These are phyloP conservation scores for Xylaria grammica DNA, from an alignment of 495 filamentous ascomycete genomes.

Conservation along the genomic window DNA sequence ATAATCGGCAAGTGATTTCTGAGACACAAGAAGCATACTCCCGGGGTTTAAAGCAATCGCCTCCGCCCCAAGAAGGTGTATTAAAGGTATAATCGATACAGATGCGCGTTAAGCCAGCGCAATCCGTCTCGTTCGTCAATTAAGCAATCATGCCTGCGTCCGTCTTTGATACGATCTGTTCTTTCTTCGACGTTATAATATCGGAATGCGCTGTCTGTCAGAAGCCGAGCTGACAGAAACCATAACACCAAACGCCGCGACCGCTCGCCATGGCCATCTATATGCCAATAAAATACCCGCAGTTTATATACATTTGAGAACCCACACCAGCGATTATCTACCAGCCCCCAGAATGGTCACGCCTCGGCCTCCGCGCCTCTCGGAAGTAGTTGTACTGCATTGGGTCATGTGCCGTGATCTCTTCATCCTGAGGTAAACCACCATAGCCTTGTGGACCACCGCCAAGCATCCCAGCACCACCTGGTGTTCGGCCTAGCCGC, in stretches of 20 bases:
- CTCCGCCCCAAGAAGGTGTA: conserved; percentile 6
- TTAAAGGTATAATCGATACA: conserved; percentile 11
- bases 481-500: conserved; percentile 32
- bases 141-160: conserved; percentile 15
- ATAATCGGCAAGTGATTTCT: too few species aligned
- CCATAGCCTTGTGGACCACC: conserved; percentile 60
- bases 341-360: conserved; percentile 19
- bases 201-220: conserved; percentile 21
- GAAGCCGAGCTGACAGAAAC: conserved; percentile 14
- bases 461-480: conserved; percentile 50
- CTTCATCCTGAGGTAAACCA: conserved; percentile 52
- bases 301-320: conserved; percentile 15
- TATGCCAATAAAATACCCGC: background rate
- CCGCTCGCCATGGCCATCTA: background rate
- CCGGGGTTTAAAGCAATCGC: background rate
- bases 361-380: conserved; percentile 32
- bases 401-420: conserved; percentile 34
- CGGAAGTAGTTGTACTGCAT: conserved; percentile 46
- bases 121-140: conserved; percentile 20
- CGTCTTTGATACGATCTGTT: conserved; percentile 13
- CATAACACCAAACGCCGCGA: conserved; percentile 16
- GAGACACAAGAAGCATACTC: conserved; percentile 12
- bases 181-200: conserved; percentile 1
- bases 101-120: conserved; percentile 7
- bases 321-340: background rate